Evolutionary conservation across 352 stramenopile genomes (phyloP), one percentile per base, ranked within the genome.

Genomic region (Globisporangium iwayamae): DNA sequence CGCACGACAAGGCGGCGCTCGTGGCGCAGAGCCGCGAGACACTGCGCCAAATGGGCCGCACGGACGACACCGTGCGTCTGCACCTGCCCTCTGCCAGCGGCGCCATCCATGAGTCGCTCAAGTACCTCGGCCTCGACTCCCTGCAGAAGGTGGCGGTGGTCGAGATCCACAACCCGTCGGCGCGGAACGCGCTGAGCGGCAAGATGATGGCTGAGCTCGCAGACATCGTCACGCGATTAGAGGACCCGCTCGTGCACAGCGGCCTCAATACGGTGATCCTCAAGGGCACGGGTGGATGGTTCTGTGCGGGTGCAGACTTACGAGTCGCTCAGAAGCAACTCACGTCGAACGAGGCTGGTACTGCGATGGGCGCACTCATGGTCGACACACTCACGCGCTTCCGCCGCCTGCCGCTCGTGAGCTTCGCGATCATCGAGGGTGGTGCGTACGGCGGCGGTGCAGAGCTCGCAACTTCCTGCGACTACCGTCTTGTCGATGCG

Each of bases 131-230:
- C 11, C 60, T 76, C 16, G 60, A 66, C 10, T 32, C 59, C 2
- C 67, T 93, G 11, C 38, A 67, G 8, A 79, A 81, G 51, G 87
- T 73, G 32, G 81, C 81, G 4, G 67, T 89, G 32, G n/a, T 93
- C 13, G 79, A 91, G 66, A 76, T 93, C 63, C 72, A 87, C 65
- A 94, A 90, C 62, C 77, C 81, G 41, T 70, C 76, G 11, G 80
- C 78, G 6, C 69, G 83, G 45, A 94, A 93, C 54, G 83, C 87
- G 13, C 69, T 97, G 38, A 93, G 79, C 56, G 89, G 87, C 39
- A 90, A 83, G 25, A 97, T 97, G 87, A 97, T 97, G 87, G 83
- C 85, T 7, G 71, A 97, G 60, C 75, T 97, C 38, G 74, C 75
- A 0, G 83, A 95, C 53, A 70, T 86, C 22, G 79, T 96, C 32